These are phyloP conservation scores for Schizothecium vesticola DNA, from an alignment of 495 filamentous ascomycete species.

Conservation along the genomic window DNA sequence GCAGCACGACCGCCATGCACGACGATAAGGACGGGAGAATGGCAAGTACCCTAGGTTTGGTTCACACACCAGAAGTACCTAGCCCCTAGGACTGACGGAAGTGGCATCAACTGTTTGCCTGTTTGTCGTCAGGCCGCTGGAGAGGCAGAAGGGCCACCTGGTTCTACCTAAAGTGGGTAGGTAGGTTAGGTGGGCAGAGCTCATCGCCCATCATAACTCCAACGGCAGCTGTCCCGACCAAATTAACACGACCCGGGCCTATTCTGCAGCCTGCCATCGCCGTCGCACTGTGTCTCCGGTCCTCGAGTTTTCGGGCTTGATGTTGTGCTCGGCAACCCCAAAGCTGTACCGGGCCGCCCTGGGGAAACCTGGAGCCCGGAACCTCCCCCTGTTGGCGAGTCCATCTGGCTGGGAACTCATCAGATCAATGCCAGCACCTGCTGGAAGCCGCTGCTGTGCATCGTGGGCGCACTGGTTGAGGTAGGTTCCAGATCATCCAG, in stretches of 20 bases:
- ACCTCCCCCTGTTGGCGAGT: neutral
- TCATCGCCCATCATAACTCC: too few species aligned
- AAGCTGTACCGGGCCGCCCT: neutral
- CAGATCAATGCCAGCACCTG: neutral
- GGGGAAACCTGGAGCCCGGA: neutral
- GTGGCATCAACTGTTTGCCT: neutral
- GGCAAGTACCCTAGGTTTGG: too few species aligned
- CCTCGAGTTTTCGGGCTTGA: neutral
- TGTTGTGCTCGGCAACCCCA: neutral
- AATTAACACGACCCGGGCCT: neutral
- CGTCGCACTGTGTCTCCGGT: neutral
- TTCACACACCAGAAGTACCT: too few species aligned
- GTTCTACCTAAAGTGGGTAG: too few species aligned
- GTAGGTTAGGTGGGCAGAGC: too few species aligned
- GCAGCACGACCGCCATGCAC: neutral
- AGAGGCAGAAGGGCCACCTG: too few species aligned
- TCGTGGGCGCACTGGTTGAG: neutral
- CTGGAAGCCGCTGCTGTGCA: neutral
- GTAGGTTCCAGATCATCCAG: neutral
- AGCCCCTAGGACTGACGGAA: too few species aligned
- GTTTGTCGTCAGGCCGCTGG: neutral
- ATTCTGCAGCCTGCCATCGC: neutral
- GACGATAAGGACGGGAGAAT: neutral
- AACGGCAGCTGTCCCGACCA: neutral
- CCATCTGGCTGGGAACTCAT: neutral